Evolutionary conservation across 371 early-diverging fungal genomes (phyloP).

Genomic region (Rhizopus sp.): DNA sequence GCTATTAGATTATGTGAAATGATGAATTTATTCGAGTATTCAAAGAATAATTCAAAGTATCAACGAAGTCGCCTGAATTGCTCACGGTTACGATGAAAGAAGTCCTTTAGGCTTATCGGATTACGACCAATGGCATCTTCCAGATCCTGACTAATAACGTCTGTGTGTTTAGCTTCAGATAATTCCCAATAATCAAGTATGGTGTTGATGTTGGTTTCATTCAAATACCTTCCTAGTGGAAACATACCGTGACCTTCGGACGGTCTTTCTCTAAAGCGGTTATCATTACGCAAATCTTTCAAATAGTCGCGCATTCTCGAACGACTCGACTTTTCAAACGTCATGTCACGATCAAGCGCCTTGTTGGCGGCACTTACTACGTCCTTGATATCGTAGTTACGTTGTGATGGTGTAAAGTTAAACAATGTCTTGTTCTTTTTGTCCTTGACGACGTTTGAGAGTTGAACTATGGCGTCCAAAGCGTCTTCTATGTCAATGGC

Average conservation of each 20-base stretch:
- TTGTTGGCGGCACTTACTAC: conserved; percentile 10
- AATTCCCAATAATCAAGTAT: conserved; percentile 23
- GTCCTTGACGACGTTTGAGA: conserved; percentile 6
- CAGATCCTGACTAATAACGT: conserved; percentile 7
- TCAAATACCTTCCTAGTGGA: conserved; percentile 25
- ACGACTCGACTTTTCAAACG: conserved; percentile 11
- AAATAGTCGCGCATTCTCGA: conserved; percentile 14
- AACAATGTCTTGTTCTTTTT: conserved; percentile 17
- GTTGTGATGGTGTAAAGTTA: conserved; percentile 15
- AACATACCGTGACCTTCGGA: conserved; percentile 13
- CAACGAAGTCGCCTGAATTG: conserved; percentile 25
- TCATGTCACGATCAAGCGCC: conserved; percentile 15
- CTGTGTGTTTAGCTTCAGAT: conserved; percentile 4
- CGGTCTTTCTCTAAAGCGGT: conserved; percentile 25
- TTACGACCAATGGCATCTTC: conserved; percentile 9
- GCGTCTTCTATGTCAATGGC: conserved; percentile 20
- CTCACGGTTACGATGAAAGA: conserved; percentile 24
- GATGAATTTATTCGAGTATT: neutral
- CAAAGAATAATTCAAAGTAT: neutral
- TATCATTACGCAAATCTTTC: conserved; percentile 15
- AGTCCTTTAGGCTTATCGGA: conserved; percentile 12
- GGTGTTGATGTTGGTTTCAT: conserved; percentile 10
- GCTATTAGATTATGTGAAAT: too few species aligned
- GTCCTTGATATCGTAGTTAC: conserved; percentile 6
- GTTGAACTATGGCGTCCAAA: conserved; percentile 10